Conservation (phyloP, 2,329 filamentous ascomycete species). For the Fusarium albidum region DNA sequence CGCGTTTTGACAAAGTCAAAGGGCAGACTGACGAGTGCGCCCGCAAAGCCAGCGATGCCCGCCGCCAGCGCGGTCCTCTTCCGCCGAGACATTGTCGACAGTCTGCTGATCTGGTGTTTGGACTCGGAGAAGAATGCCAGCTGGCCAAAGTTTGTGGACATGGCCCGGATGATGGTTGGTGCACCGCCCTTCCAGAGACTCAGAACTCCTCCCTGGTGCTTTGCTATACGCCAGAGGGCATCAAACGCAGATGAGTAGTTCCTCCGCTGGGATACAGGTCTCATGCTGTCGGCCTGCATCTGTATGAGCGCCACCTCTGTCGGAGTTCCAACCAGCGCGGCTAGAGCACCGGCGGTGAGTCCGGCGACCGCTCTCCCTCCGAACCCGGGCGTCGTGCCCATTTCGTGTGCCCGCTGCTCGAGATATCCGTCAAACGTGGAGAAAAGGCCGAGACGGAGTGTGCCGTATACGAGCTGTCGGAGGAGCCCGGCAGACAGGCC, state of each 20-base stretch:
- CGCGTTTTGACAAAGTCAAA: too few species aligned
- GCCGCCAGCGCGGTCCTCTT: too few species aligned
- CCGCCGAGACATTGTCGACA: conserved; percentile 46
- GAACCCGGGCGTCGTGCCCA: conserved; percentile 67
- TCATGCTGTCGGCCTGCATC: conserved; percentile 42
- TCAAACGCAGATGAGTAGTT: conserved; percentile 25
- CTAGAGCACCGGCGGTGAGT: conserved; percentile 71
- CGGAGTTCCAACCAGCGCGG: conserved; percentile 66
- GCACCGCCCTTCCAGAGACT: conserved; percentile 24
- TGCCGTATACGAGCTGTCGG: conserved; percentile 76
- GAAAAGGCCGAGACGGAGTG: conserved; percentile 74
- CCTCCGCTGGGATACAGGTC: conserved; percentile 27
- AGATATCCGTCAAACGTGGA: conserved; percentile 72
- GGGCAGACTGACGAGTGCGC: too few species aligned
- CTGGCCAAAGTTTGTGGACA: conserved; percentile 34
- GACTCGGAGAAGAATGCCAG: conserved; percentile 33
- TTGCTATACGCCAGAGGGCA: conserved; percentile 23
- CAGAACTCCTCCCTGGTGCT: conserved; percentile 17
- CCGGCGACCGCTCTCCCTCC: conserved; percentile 70
- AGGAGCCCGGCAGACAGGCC: conserved; percentile 73
- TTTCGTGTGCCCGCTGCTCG: conserved; percentile 59
- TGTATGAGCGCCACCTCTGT: conserved; percentile 39
- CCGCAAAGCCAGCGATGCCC: too few species aligned
- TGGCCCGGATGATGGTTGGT: conserved; percentile 30
- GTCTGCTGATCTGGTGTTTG: conserved; percentile 21